Conservation (phyloP, 257 asterid genomes). For the Craterostigma plantagineum region DNA sequence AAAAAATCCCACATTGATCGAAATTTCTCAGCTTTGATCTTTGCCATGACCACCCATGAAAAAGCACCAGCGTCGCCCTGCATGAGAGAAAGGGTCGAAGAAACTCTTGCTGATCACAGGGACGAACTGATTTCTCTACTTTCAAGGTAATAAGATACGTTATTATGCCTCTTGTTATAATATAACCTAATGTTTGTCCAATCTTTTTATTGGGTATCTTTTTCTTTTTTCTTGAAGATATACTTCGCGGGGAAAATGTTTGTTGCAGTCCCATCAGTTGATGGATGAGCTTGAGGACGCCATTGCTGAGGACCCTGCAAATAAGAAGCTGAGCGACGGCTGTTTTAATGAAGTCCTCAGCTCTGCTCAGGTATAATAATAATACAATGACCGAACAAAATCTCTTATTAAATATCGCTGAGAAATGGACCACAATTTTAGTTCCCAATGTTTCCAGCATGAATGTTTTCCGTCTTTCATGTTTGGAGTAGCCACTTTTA, state of each 20-base stretch:
- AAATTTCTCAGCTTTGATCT: too few relatives aligned
- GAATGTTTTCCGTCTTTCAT: too few relatives aligned
- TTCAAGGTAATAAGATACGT: constrained; percentile 52
- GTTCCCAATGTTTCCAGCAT: too few relatives aligned
- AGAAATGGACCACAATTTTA: background rate
- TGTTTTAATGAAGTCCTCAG: constrained; percentile 65
- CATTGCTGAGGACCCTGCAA: constrained; percentile 27
- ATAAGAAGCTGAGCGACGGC: constrained; percentile 41
- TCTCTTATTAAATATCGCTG: background rate
- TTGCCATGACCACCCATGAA: constrained; percentile 29
- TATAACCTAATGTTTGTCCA: too few relatives aligned
- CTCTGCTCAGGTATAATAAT: constrained; percentile 52
- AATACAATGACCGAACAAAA: background rate
- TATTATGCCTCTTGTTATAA: background rate
- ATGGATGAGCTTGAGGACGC: constrained; percentile 67
- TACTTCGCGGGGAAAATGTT: constrained; percentile 91
- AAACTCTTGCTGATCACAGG: constrained; percentile 77
- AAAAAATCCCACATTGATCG: too few relatives aligned
- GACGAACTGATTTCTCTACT: constrained; percentile 84
- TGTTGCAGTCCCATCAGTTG: constrained; percentile 77
- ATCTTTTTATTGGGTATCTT: too few relatives aligned
- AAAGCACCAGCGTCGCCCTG: constrained; percentile 44
- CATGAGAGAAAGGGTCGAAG: constrained; percentile 86
- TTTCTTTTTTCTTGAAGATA: constrained; percentile 34
- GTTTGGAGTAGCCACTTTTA: too few relatives aligned